phyloP scores from a whole-genome alignment of 495 filamentous ascomycete genomes.

The Penicillium canescens region DNA sequence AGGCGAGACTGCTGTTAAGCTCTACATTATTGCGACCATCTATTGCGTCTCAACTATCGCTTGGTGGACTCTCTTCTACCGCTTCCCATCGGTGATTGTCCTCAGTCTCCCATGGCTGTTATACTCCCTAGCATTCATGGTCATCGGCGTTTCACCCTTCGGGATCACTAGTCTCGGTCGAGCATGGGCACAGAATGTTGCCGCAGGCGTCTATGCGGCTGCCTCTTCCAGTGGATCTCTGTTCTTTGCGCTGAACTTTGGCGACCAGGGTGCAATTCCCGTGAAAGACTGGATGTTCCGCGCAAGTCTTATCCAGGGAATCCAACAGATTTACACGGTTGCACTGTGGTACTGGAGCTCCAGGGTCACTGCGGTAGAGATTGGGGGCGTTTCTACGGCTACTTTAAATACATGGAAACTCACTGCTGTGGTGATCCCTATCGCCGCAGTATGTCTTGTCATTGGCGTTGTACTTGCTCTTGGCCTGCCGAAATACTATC shows the following conservation, averaged over 20 bases:
- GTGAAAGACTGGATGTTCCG: constrained; percentile 65
- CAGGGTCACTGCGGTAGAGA: constrained; percentile 28
- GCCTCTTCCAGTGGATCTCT: constrained; percentile 62
- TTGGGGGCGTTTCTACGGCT: constrained; percentile 25
- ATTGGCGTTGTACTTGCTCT: constrained; percentile 54
- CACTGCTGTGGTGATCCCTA: constrained; percentile 50
- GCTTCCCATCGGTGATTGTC: constrained; percentile 55
- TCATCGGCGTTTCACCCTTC: constrained; percentile 47
- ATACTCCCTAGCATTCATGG: constrained; percentile 55
- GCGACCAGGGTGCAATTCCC: constrained; percentile 54
- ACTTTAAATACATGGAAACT: constrained; percentile 47
- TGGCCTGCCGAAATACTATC: constrained; percentile 66
- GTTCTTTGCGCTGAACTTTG: constrained; percentile 69
- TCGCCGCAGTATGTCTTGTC: constrained; percentile 55
- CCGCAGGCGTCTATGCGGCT: constrained; percentile 59
- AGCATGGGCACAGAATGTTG: constrained; percentile 56
- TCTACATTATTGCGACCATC: constrained; percentile 63
- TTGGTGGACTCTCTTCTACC: constrained; percentile 64
- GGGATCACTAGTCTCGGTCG: constrained; percentile 28
- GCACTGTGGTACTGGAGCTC: constrained; percentile 69
- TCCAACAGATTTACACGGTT: constrained; percentile 63
- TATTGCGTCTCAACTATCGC: constrained; percentile 60
- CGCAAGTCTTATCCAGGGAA: constrained; percentile 62
- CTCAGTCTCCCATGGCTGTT: constrained; percentile 50
- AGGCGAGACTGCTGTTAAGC: constrained; percentile 58